Percentiles rank a stretch among this genome's conserved stretches.
These are phyloP conservation scores for Flaveria sonorensis DNA, from an alignment of 129 eudicot genomes.

Conservation along the genomic window DNA sequence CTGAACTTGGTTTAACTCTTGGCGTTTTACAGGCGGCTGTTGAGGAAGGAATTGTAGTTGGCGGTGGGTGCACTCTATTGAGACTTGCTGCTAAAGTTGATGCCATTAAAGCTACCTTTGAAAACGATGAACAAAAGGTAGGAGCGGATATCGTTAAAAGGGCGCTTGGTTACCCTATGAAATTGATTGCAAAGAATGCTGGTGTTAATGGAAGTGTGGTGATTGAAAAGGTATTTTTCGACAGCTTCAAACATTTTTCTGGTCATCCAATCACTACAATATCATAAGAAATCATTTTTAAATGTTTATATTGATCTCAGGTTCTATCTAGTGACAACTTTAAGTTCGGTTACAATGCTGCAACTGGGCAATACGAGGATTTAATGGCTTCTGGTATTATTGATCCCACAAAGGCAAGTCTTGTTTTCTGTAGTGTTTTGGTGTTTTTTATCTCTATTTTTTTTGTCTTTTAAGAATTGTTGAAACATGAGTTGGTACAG, in stretches of 20 bases:
- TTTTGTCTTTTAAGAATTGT: not conserved
- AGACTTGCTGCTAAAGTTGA: slow-evolving; percentile 78
- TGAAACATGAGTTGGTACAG: slow-evolving; percentile 16
- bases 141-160: slow-evolving; percentile 53
- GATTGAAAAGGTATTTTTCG: slow-evolving; percentile 43
- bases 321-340: slow-evolving; percentile 29
- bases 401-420: slow-evolving; percentile 48
- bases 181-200: slow-evolving; percentile 52
- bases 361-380: slow-evolving; percentile 56
- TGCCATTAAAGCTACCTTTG: slow-evolving; percentile 59
- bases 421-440: not conserved
- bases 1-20: not conserved
- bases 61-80: slow-evolving; percentile 79
- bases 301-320: slow-evolving; percentile 7
- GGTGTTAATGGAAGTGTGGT: slow-evolving; percentile 60
- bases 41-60: slow-evolving; percentile 86
- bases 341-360: slow-evolving; percentile 47
- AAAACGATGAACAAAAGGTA: slow-evolving; percentile 72
- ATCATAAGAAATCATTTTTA: not conserved
- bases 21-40: slow-evolving; percentile 61
- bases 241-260: not conserved
- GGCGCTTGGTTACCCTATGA: slow-evolving; percentile 52
- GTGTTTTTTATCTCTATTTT: not conserved
- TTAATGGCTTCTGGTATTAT: slow-evolving; percentile 57
- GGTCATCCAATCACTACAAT: not conserved